Conservation (phyloP, 352 stramenopile genomes). For the Nothophytophthora sp. region DNA sequence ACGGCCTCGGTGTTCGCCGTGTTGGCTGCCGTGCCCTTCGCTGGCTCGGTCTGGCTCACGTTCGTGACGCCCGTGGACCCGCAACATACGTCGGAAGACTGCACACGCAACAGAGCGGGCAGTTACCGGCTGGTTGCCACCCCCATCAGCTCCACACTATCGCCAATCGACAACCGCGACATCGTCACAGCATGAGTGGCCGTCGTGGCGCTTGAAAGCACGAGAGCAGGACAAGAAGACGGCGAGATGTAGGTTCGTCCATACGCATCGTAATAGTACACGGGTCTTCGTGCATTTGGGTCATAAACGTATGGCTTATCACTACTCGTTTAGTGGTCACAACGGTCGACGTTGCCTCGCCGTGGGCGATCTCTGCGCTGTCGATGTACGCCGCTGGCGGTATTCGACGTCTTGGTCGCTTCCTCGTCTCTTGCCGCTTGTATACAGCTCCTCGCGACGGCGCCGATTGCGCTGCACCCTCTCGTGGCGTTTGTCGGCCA, state of each 20-base stretch:
- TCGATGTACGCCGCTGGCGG: constrained; percentile 12
- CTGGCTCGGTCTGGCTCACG: constrained; percentile 33
- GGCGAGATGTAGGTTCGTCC: background rate
- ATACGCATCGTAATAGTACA: background rate
- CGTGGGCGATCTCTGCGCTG: constrained; percentile 8
- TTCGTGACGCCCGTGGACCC: constrained; percentile 23
- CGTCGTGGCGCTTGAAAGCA: too few species aligned
- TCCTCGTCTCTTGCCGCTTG: constrained; percentile 16
- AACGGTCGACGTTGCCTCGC: constrained; percentile 16
- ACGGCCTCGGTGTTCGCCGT: constrained; percentile 37
- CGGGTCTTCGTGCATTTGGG: constrained; percentile 3
- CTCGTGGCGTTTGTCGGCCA: constrained; percentile 36
- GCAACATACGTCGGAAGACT: constrained; percentile 7
- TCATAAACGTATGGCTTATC: constrained; percentile 2
- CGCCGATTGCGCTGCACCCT: constrained; percentile 21
- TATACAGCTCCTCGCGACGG: constrained; percentile 21
- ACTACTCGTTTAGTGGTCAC: too few species aligned
- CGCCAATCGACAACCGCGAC: constrained; percentile 10
- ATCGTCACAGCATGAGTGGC: constrained; percentile 19
- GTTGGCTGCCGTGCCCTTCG: constrained; percentile 26
- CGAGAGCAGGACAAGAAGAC: too few species aligned
- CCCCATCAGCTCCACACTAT: constrained; percentile 5
- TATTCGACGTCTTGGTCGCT: constrained; percentile 17
- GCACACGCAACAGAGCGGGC: constrained; percentile 21
- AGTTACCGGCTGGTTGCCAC: constrained; percentile 28